Evolutionary conservation across 1,284 basidiomycete species (phyloP).

Genomic region (Ceratobasidium papillatum): DNA sequence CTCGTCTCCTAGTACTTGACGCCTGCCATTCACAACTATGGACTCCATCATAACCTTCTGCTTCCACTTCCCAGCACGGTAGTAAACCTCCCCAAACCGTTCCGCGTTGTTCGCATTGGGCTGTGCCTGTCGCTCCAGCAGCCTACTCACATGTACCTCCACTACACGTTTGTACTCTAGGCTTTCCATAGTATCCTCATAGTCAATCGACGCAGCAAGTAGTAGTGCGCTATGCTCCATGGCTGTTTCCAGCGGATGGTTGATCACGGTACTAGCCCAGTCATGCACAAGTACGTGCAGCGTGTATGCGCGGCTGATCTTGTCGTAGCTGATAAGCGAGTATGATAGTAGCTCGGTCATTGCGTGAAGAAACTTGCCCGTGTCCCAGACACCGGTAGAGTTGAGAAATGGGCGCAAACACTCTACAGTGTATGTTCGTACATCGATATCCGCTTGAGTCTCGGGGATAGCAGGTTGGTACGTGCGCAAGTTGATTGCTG

Average conservation of each 20-base stretch:
- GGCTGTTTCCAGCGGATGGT: neutral
- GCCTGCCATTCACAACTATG: too few relatives aligned
- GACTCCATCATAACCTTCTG: too few relatives aligned
- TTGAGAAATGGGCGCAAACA: neutral
- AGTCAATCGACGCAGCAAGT: neutral
- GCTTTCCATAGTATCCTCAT: too few relatives aligned
- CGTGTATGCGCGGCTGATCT: neutral
- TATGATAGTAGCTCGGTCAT: neutral
- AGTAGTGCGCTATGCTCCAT: neutral
- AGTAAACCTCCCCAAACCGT: neutral
- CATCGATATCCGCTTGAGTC: neutral
- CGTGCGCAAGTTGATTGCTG: neutral
- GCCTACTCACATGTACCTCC: too few relatives aligned
- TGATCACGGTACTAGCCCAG: neutral
- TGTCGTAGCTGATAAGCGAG: neutral
- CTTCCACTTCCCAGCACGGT: too few relatives aligned
- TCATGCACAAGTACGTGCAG: constrained; percentile 11
- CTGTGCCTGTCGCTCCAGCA: too few relatives aligned
- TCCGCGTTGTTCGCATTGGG: neutral
- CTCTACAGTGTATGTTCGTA: neutral
- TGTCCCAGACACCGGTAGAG: neutral
- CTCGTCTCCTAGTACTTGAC: too few relatives aligned
- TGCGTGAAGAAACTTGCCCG: neutral
- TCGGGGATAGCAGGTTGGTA: neutral
- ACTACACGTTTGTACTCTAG: too few relatives aligned